Evolutionary conservation across 2,329 filamentous ascomycete genomes (phyloP).

Genomic region (Knufia fluminis): DNA sequence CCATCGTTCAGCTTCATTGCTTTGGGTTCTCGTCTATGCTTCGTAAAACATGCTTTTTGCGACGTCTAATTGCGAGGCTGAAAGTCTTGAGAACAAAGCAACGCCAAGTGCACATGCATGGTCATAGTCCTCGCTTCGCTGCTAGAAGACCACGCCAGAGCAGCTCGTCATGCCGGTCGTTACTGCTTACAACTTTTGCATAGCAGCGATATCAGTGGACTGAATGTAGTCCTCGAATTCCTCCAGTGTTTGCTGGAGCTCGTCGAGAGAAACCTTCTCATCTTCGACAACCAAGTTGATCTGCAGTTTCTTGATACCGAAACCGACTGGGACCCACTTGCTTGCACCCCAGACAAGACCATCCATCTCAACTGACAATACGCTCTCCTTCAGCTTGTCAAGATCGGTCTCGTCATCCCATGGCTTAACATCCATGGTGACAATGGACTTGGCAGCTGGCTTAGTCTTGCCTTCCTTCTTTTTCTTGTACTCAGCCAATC

Average conservation of each 20-base stretch:
- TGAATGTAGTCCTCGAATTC: constrained; percentile 92
- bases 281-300: constrained; percentile 97
- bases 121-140: background rate
- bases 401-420: constrained; percentile 98
- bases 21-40: background rate
- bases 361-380: constrained; percentile 78
- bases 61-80: constrained; percentile 7
- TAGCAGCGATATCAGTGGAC: constrained; percentile 81
- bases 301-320: constrained; percentile 98
- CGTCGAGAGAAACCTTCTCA: constrained; percentile 81
- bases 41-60: constrained; percentile 10
- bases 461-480: constrained; percentile 95
- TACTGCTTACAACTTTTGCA: constrained; percentile 74
- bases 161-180: background rate
- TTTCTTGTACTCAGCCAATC: constrained; percentile 85
- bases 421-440: constrained; percentile 94
- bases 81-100: background rate
- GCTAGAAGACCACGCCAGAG: background rate
- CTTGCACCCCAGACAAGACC: constrained; percentile 93
- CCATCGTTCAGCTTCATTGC: background rate
- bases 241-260: constrained; percentile 78
- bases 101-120: background rate
- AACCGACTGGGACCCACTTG: constrained; percentile 82
- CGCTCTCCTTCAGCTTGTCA: constrained; percentile 66
- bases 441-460: constrained; percentile 87